Evolutionary conservation across 1,284 basidiomycete genomes (phyloP).

Genomic region (Tilletia setariae): DNA sequence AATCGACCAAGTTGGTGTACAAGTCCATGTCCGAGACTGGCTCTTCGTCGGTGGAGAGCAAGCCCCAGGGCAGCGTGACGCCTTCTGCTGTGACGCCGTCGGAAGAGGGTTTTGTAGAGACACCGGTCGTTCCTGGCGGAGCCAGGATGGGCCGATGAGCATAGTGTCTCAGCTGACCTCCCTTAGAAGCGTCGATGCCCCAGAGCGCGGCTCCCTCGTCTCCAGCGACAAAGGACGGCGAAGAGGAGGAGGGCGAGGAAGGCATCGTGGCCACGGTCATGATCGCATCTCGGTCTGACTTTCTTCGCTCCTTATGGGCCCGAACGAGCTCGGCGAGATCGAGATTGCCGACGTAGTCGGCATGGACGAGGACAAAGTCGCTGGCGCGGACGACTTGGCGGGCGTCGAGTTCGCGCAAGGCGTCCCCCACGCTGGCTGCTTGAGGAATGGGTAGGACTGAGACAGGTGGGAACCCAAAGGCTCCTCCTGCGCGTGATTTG

Average conservation of each 20-base stretch:
- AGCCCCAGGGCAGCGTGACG: constrained; percentile 58
- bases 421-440: constrained; percentile 88
- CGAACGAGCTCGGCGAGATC: constrained; percentile 82
- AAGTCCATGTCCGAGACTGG: constrained; percentile 66
- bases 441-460: constrained; percentile 81
- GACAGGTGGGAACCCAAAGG: constrained; percentile 63
- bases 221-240: not conserved
- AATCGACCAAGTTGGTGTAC: constrained; percentile 81
- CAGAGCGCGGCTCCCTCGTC: constrained; percentile 8
- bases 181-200: not conserved
- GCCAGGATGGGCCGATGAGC: constrained; percentile 35
- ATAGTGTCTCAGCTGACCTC: constrained; percentile 6
- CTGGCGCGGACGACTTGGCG: constrained; percentile 74
- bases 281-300: constrained; percentile 83
- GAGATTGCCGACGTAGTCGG: constrained; percentile 85
- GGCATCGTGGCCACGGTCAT: constrained; percentile 66
- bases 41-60: constrained; percentile 59
- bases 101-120: constrained; percentile 26
- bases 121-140: not conserved
- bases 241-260: constrained; percentile 25
- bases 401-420: constrained; percentile 92
- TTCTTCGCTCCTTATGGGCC: constrained; percentile 80
- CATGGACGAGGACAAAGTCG: constrained; percentile 75
- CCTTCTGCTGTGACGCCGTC: not conserved
- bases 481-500: constrained; percentile 28